Evolutionary conservation across 2,329 filamentous ascomycete species (phyloP).

Genomic region (Aspergillus luchuensis): DNA sequence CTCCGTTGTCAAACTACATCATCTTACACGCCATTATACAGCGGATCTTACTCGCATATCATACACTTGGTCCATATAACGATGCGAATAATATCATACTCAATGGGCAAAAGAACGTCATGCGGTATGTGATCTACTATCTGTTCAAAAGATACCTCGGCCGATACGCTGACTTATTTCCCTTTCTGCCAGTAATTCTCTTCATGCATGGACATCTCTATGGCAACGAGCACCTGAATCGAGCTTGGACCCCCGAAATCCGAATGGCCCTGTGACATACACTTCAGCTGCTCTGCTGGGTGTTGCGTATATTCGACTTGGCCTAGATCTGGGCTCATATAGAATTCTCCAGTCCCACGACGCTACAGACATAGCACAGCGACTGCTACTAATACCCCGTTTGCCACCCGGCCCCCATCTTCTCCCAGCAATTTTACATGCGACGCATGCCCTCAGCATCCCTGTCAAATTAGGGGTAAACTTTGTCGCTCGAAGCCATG

Average conservation of each 20-base stretch:
- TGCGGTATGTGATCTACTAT: background rate
- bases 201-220: slow-evolving; percentile 42
- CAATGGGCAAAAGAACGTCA: background rate
- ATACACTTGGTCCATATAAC: background rate
- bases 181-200: slow-evolving; percentile 36
- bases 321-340: slow-evolving; percentile 24
- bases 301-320: slow-evolving; percentile 54
- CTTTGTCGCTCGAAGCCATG: slow-evolving; percentile 23
- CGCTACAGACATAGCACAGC: slow-evolving; percentile 48
- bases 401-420: slow-evolving; percentile 56
- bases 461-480: slow-evolving; percentile 29
- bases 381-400: slow-evolving; percentile 51
- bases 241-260: slow-evolving; percentile 32
- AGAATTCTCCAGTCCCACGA: slow-evolving; percentile 64
- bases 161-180: rapidly evolving
- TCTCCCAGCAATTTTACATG: slow-evolving; percentile 65
- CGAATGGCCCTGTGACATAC: slow-evolving; percentile 63
- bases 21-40: slow-evolving; percentile 71
- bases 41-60: slow-evolving; percentile 60
- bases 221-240: slow-evolving; percentile 47
- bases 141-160: background rate
- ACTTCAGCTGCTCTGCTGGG: slow-evolving; percentile 66
- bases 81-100: too few relatives aligned
- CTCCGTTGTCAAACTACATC: slow-evolving; percentile 64
- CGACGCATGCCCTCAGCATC: slow-evolving; percentile 68